A percentile compares a stretch with the other conserved stretches of the same genome.
These are phyloP conservation scores for Microdochium trichocladiopsis DNA, from an alignment of 2,329 filamentous ascomycete genomes.

Conservation along the genomic window DNA sequence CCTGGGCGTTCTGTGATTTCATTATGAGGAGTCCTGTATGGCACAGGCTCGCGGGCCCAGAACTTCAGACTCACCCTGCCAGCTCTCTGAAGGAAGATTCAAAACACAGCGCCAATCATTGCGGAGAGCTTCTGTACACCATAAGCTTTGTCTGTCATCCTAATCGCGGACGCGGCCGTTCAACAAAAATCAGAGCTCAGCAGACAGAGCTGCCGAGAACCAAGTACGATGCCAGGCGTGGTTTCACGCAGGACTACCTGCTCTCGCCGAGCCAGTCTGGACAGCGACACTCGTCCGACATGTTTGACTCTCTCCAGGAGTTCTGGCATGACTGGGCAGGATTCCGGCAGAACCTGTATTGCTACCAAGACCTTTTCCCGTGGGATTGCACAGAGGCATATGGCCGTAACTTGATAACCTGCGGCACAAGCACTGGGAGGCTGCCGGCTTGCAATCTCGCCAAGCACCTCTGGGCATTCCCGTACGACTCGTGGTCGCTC, in stretches of 20 bases:
- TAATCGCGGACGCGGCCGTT: no score
- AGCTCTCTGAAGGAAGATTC: neutral
- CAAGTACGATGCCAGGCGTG: conserved; percentile 23
- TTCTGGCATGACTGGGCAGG: conserved; percentile 37
- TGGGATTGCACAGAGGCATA: conserved; percentile 41
- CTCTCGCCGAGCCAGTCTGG: conserved; percentile 27
- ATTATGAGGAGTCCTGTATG: neutral
- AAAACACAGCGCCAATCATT: neutral
- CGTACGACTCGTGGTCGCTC: conserved; percentile 36
- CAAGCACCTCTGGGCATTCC: conserved; percentile 36
- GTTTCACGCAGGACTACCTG: conserved; percentile 34
- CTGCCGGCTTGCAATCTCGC: conserved; percentile 26
- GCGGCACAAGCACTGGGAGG: conserved; percentile 11
- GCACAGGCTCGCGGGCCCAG: neutral
- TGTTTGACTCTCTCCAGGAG: conserved; percentile 33
- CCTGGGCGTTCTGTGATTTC: neutral
- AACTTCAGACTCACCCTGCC: neutral
- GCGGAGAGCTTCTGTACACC: neutral
- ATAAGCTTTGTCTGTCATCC: neutral
- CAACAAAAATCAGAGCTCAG: neutral
- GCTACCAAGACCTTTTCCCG: conserved; percentile 32
- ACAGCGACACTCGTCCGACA: conserved; percentile 29
- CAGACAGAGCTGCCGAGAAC: neutral
- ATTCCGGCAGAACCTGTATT: conserved; percentile 29
- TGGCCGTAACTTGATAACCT: conserved; percentile 24